phyloP scores from a whole-genome alignment of 768 basidiomycete genomes.

The Naganishia randhawae region DNA sequence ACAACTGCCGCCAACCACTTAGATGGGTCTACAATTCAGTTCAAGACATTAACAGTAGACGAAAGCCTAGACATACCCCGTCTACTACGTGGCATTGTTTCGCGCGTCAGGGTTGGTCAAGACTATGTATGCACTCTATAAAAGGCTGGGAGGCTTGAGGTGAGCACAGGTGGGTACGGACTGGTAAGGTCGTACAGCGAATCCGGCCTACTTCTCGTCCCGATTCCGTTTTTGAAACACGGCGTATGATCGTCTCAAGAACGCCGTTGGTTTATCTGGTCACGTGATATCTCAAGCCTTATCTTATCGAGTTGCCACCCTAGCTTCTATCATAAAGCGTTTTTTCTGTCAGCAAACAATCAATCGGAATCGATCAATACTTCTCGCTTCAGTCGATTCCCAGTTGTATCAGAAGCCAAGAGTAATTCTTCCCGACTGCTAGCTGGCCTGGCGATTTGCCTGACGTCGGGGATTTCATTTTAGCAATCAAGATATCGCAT shows the following conservation, averaged over 20 bases:
- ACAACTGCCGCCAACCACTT: neutral
- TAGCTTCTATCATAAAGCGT: too few species aligned
- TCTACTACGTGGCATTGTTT: slow-evolving; percentile 1
- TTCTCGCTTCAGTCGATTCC: too few species aligned
- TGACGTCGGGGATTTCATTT: too few species aligned
- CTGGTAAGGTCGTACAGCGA: neutral
- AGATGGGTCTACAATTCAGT: neutral
- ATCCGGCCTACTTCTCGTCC: neutral
- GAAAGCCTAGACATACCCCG: neutral
- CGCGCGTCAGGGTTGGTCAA: neutral
- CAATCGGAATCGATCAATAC: too few species aligned
- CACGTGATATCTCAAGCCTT: neutral
- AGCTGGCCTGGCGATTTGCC: too few species aligned
- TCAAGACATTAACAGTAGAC: neutral
- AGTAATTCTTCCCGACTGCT: too few species aligned
- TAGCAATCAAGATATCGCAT: too few species aligned
- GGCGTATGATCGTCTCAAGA: neutral
- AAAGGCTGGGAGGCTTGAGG: neutral
- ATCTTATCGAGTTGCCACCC: too few species aligned
- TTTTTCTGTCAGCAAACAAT: too few species aligned
- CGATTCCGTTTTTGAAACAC: neutral
- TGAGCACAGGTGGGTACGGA: neutral
- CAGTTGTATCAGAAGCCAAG: too few species aligned
- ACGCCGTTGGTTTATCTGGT: neutral
- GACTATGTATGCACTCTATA: neutral